Percentiles rank a stretch among this genome's conserved stretches.
Evolutionary conservation across 306 rosid species (phyloP).

Genomic region (Quercus mongolica): DNA sequence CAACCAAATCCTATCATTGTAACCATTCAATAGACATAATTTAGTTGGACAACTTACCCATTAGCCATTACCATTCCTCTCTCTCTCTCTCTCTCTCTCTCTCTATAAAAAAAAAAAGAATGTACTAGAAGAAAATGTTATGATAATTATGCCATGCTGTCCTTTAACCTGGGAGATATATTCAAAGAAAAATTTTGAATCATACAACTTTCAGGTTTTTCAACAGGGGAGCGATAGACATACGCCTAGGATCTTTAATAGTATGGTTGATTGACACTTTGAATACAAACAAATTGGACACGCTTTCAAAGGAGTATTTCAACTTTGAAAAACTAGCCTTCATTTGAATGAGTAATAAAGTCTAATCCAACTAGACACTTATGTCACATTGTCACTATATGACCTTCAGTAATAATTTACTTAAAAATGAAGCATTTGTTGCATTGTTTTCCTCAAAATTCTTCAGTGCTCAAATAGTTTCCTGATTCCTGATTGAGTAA

Average conservation of each 20-base stretch:
- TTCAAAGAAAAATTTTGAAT: background rate
- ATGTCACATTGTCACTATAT: no score
- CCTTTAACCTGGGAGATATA: background rate
- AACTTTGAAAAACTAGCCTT: no score
- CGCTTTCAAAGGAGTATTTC: background rate
- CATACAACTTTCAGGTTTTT: background rate
- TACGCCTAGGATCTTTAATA: background rate
- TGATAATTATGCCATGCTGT: constrained; percentile 10
- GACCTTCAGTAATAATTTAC: no score
- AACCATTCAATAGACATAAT: constrained; percentile 29
- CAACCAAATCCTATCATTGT: constrained; percentile 28
- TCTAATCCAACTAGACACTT: no score
- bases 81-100: constrained; percentile 29
- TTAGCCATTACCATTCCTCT: constrained; percentile 32
- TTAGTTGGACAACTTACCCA: constrained; percentile 38
- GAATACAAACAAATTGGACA: background rate
- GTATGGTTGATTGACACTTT: background rate
- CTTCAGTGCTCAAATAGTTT: background rate
- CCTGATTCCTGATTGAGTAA: no score
- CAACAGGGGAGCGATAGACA: background rate
- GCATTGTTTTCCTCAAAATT: background rate
- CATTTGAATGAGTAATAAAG: no score
- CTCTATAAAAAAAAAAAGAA: constrained; percentile 27
- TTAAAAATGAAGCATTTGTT: background rate
- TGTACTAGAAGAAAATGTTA: constrained; percentile 23